Evolutionary conservation across 2,329 filamentous ascomycete genomes (phyloP).

Genomic region (Epichloe hybrida): DNA sequence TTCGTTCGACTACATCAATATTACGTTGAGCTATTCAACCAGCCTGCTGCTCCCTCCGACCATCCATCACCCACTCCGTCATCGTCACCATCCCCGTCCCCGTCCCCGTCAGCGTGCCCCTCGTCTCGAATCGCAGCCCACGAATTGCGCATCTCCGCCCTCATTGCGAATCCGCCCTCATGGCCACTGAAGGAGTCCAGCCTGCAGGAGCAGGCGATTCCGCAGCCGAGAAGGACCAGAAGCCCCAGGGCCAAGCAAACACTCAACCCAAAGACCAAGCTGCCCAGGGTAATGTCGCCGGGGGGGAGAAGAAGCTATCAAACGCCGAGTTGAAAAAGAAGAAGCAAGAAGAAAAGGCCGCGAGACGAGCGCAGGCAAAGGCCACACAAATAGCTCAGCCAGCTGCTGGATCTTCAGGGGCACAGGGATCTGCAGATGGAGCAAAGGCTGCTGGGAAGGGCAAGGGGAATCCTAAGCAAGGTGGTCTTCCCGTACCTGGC

Average conservation of each 20-base stretch:
- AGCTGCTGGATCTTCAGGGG: not conserved
- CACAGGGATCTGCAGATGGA: conserved; percentile 21
- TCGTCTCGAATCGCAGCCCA: not conserved
- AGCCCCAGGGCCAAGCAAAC: conserved; percentile 10
- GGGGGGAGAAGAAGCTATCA: conserved; percentile 43
- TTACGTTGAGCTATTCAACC: not conserved
- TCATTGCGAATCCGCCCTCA: conserved; percentile 7
- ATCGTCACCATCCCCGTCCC: not conserved
- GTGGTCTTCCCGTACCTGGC: conserved; percentile 22
- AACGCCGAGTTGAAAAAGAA: conserved; percentile 76
- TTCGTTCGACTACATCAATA: too few species aligned
- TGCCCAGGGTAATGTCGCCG: conserved; percentile 7
- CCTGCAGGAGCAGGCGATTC: conserved; percentile 15
- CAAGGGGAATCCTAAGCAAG: conserved; percentile 36
- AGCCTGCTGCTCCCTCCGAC: not conserved
- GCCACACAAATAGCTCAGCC: conserved; percentile 33
- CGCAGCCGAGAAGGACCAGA: conserved; percentile 13
- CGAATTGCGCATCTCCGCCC: not conserved
- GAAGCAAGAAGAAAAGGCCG: conserved; percentile 84
- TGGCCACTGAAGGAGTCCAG: conserved; percentile 20
- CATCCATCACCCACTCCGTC: not conserved
- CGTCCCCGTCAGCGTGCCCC: not conserved
- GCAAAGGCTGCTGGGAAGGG: conserved; percentile 25
- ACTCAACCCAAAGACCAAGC: conserved; percentile 12
- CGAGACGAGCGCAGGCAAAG: conserved; percentile 62